A percentile compares a stretch with the other conserved stretches of the same genome.
Conservation (phyloP, 495 filamentous ascomycete genomes). For the Platismatia glauca region DNA sequence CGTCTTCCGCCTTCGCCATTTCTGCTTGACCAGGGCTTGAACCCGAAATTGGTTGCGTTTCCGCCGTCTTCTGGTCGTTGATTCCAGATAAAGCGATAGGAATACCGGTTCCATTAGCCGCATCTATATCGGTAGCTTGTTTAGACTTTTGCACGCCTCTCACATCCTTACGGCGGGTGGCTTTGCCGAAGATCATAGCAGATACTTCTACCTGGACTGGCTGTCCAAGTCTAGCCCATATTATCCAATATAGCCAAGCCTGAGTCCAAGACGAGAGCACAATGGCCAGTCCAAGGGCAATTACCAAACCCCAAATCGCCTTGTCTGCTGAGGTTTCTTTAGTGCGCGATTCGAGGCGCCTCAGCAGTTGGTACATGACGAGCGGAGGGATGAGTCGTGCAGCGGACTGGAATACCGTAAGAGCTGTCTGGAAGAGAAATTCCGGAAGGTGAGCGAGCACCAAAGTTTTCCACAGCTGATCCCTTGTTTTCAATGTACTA, state of each 20-base stretch:
- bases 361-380: constrained; percentile 56
- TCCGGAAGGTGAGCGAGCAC: constrained; percentile 44
- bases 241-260: constrained; percentile 55
- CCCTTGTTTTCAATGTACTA: constrained; percentile 39
- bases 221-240: constrained; percentile 52
- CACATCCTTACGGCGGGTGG: constrained; percentile 71
- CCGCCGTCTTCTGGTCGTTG: background rate
- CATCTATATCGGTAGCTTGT: constrained; percentile 8
- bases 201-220: constrained; percentile 63
- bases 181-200: constrained; percentile 66
- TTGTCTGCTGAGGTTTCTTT: constrained; percentile 32
- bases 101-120: background rate
- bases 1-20: constrained; percentile 31
- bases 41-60: background rate
- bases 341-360: constrained; percentile 49
- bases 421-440: constrained; percentile 45
- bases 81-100: background rate
- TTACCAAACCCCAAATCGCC: constrained; percentile 59
- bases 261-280: constrained; percentile 49
- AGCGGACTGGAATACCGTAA: constrained; percentile 46
- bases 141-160: constrained; percentile 45
- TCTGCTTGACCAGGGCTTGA: background rate
- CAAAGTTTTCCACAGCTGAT: constrained; percentile 51
- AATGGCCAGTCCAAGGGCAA: constrained; percentile 50
- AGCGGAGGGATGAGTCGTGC: constrained; percentile 62